Evolutionary conservation across 805 yeast species (phyloP), one percentile per base, ranked within the genome.

Genomic region (Wickerhamomyces bovis): DNA sequence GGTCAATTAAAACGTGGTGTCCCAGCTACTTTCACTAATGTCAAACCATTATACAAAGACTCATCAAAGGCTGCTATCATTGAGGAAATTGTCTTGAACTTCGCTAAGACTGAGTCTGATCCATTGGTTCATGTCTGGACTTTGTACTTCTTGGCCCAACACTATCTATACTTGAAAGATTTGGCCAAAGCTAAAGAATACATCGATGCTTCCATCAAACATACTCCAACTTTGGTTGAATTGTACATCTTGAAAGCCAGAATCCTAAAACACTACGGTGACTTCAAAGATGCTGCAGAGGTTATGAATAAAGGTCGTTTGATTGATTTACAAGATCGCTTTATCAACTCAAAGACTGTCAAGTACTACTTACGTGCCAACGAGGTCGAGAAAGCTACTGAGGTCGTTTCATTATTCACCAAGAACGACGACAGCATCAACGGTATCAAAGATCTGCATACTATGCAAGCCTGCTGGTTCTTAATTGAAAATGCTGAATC

Each of bases 381-480:
- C 60, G 66, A 77, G 49, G 70, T 87, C 20, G 85, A 85, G 25
- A 78, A 81, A 51, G 97, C 96, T 2, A 75, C 85, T 44, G 81
- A 78, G 44, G 68, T 79, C 25, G 83, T 87, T 16, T 80, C 92
- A 3, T 65, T 88, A 47, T 94, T 94, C 72, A 89, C 97, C 18
- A 84, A 84, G 60, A 89, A 86, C 55, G 96, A 87, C 40, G 80
- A 77, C n/a, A 72, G 80, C 3, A 77, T 78, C n/a, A 86, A 85
- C 55, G 97, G 97, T 7, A 78, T 92, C 40, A 81, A 80, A 54
- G 97, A 94, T 62, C 71, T 92, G 56, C 95, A 87, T 59, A 73
- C 77, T 28, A 85, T 94, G 83, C 97, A 94, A 68, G 90, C 85
- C n/a, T 77, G 82, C 43, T 89, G 97, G 96, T 88, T 89, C 51